Conservation (phyloP, 768 basidiomycete genomes). For the Boletus pseudo-olivaceus region DNA sequence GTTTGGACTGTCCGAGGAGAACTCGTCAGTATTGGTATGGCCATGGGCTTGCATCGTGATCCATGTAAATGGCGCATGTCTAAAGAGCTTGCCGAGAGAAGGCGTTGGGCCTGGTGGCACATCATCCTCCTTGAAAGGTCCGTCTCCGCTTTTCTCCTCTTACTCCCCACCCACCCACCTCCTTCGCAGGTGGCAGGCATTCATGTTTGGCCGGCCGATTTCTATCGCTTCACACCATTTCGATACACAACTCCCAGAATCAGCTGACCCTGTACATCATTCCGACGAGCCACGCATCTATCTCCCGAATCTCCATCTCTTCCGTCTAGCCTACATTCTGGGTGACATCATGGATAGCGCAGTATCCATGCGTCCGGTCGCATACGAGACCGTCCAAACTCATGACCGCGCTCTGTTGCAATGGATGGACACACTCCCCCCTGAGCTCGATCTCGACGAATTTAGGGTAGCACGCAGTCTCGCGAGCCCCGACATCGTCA, state of each 20-base stretch:
- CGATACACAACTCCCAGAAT: slow-evolving; percentile 73
- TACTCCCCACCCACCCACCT: slow-evolving; percentile 6
- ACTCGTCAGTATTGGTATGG: slow-evolving; percentile 68
- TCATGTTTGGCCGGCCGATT: slow-evolving; percentile 79
- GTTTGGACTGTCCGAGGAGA: slow-evolving; percentile 76
- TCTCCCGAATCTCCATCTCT: slow-evolving; percentile 71
- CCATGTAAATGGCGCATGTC: slow-evolving; percentile 77
- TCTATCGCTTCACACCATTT: slow-evolving; percentile 78
- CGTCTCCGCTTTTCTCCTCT: slow-evolving; percentile 18
- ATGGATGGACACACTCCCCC: slow-evolving; percentile 76
- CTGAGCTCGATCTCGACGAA: slow-evolving; percentile 74
- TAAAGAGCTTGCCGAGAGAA: slow-evolving; percentile 65
- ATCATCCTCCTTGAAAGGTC: slow-evolving; percentile 77
- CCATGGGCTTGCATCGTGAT: slow-evolving; percentile 84
- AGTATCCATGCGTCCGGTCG: slow-evolving; percentile 73
- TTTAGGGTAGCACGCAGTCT: slow-evolving; percentile 70
- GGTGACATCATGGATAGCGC: slow-evolving; percentile 87
- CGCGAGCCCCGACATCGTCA: slow-evolving; percentile 55
- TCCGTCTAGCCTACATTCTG: slow-evolving; percentile 71
- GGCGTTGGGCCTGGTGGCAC: slow-evolving; percentile 92
- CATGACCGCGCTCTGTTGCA: slow-evolving; percentile 68
- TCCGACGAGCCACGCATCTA: slow-evolving; percentile 64
- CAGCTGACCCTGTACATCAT: slow-evolving; percentile 42
- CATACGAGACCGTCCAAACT: slow-evolving; percentile 67
- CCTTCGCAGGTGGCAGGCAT: slow-evolving; percentile 72